Base-by-base conservation (phyloP, 139 green algal species). In the Astrephomene gubernaculifera region DNA sequence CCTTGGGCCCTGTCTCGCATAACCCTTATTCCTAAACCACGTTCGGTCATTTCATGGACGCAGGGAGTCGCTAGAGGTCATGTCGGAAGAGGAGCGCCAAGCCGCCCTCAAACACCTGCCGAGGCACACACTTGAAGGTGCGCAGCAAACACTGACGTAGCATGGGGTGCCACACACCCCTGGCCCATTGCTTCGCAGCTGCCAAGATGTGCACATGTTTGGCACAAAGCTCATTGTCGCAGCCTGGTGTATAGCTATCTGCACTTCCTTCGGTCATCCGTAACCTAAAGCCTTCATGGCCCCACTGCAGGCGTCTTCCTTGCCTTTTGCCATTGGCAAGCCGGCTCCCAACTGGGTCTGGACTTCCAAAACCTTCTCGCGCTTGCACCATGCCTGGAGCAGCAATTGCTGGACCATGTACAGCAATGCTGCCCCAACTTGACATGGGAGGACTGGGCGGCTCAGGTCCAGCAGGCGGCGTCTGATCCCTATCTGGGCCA, bases 301-400 rank as follows among this genome's bases (percentile, higher is more conserved):
- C n/a, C n/a, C n/a, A n/a, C 44, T 61, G 60, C 60, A 84, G 78
- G 78, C n/a, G 78, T 74, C 7, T 84, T 84, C 41, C 33, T 84
- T 22, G n/a, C 63, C 29, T 84, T 84, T 33, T 74, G 61, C 63
- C 78, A 84, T 24, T 84, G 44, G 43, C 78, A 84, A 54, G 63
- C 78, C 2, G 78, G 78, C n/a, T 61, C 78, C 22, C 41, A 84
- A 33, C 31, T 27, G 5, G 43, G 63, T 9, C 10, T 49, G 0
- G 38, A 29, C 17, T 84, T 84, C 33, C 41, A 74, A 27, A 10
- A 12, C 5, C 43, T 84, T 2, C 61, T 74, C 4, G 29, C 29
- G 5, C 8, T 49, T 3, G 61, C 43, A 14, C 78, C 78, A 10
- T 35, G 29, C 1, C 63, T 84, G 44, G 78, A 84, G 33, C 78